Percentiles rank a stretch among this genome's conserved stretches.
These are phyloP conservation scores for Zasmidium angulare DNA, from an alignment of 2,329 filamentous ascomycete species.

Conservation along the genomic window DNA sequence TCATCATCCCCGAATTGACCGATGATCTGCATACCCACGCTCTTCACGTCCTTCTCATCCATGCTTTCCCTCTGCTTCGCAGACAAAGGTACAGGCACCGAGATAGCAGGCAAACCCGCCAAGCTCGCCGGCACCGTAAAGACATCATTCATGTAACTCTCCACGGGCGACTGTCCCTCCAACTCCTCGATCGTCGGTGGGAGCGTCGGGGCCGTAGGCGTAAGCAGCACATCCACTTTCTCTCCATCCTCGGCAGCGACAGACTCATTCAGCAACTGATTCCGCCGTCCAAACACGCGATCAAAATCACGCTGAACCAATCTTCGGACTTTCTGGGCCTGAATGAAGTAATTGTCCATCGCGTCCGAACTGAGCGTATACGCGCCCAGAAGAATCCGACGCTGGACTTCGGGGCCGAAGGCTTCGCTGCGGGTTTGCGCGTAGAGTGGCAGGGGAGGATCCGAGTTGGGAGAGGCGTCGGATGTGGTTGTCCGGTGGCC, in stretches of 20 bases:
- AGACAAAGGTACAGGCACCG: slow-evolving; percentile 63
- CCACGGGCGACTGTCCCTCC: slow-evolving; percentile 56
- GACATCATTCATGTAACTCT: slow-evolving; percentile 87
- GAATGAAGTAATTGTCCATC: slow-evolving; percentile 94
- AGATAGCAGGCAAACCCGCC: slow-evolving; percentile 85
- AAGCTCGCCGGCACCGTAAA: slow-evolving; percentile 94
- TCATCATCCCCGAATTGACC: slow-evolving; percentile 79
- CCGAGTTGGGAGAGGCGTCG: slow-evolving; percentile 42
- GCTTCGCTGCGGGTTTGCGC: slow-evolving; percentile 69
- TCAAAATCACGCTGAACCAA: slow-evolving; percentile 87
- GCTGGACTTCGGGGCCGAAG: slow-evolving; percentile 81
- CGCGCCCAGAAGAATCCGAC: slow-evolving; percentile 83
- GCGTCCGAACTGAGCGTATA: slow-evolving; percentile 88
- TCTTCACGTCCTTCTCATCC: slow-evolving; percentile 37
- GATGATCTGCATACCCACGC: slow-evolving; percentile 70
- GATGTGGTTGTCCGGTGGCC: slow-evolving; percentile 60
- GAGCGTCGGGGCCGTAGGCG: slow-evolving; percentile 78
- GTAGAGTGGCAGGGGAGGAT: slow-evolving; percentile 56
- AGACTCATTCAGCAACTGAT: slow-evolving; percentile 59
- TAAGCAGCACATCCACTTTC: slow-evolving; percentile 82
- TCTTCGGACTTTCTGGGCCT: slow-evolving; percentile 83
- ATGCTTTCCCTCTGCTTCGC: slow-evolving; percentile 7
- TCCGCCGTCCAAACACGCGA: slow-evolving; percentile 66
- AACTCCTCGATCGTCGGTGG: slow-evolving; percentile 67
- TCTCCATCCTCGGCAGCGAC: slow-evolving; percentile 39